Base-by-base conservation (phyloP, 2,329 filamentous ascomycete genomes). In the Ceratocystiopsis sp. region DNA sequence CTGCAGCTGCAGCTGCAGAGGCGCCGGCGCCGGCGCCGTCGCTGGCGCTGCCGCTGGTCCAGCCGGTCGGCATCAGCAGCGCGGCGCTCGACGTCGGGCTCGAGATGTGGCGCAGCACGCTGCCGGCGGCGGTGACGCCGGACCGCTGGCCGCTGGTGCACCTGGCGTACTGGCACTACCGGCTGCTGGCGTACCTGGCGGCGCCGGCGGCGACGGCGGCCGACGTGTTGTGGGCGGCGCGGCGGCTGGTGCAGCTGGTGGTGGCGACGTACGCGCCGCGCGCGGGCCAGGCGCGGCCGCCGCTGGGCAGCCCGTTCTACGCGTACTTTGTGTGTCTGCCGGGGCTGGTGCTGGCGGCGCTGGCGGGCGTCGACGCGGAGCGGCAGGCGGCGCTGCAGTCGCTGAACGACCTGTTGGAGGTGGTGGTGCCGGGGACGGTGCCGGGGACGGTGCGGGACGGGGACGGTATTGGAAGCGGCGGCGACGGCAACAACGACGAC, bases 91-190 rank as follows among this genome's bases (percentile, higher is more conserved):
- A 69, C 46, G 63, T 69, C n/a, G 67, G 73, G 48, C 63, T 78
- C 37, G 78, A 84, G 52, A 66, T 77, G 45, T 80, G 79, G 56
- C 69, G 75, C 9, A 75, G 80, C 55, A 67, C 73, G 43, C 64
- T 84, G 2, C 75, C 79, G 4, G 60, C 64, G 13, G 65, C 67
- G 37, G 61, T 78, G 21, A 72, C 73, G 18, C 66, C 68, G 4
- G 54, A 59, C 0, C 60, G 63, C 3, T 64, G 69, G 40, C 72
- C 73, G 4, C 55, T 79, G 32, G 64, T 84, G 2, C 73, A 80
- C 50, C 64, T 84, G 19, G 71, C 71, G 16, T 84, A 81, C 58
- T 82, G 80, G 71, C 78, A 84, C 55, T 68, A 73, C 50, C 73
- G 76, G 47, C 65, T 84, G 10, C 63, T 84, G 16, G 66, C 74